phyloP scores from a whole-genome alignment of 164 flowering plant genomes.

The Vitis vinifera region ASM3070453v1 NC_081821.1:6370501-6371000 shows the following conservation, averaged over 20 bases:
- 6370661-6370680: conserved; percentile 49
- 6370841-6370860: conserved; percentile 8
- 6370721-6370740: conserved; percentile 9
- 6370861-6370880: conserved; percentile 27
- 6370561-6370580: conserved; percentile 88
- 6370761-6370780: conserved; percentile 14
- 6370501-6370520: conserved; percentile 58
- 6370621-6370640: conserved; percentile 26
- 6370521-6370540: conserved; percentile 62
- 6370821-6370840: conserved; percentile 24
- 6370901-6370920: conserved; percentile 19
- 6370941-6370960: conserved; percentile 35
- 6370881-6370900: conserved; percentile 13
- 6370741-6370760: conserved; percentile 12
- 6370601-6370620: conserved; percentile 21
- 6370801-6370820: conserved; percentile 17
- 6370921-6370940: conserved; percentile 17
- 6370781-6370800: conserved; percentile 21
- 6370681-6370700: conserved; percentile 34
- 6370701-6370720: conserved; percentile 21
- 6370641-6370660: conserved; percentile 43
- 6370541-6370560: conserved; percentile 79
- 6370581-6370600: conserved; percentile 52
- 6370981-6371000: conserved; percentile 63
- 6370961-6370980: conserved; percentile 47